These are phyloP conservation scores for Tolypocladium endophyticum DNA, from an alignment of 2,329 filamentous ascomycete species.

Conservation along the genomic window DNA sequence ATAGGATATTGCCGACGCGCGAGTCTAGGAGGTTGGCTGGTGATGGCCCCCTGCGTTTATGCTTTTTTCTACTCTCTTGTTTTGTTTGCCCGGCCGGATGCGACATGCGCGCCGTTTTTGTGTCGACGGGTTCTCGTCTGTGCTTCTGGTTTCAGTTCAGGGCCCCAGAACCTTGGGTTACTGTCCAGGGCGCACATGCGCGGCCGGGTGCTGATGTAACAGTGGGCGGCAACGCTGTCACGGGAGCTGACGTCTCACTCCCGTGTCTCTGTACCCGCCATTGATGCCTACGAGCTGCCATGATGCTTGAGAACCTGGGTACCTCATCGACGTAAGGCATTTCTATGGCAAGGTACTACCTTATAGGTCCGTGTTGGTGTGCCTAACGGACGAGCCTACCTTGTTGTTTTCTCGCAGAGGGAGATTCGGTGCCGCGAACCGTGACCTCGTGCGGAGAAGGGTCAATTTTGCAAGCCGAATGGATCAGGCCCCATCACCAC, in stretches of 20 bases:
- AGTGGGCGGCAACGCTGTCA: not conserved
- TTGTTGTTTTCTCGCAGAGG: not conserved
- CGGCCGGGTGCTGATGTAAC: not conserved
- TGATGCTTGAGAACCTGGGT: too few relatives aligned
- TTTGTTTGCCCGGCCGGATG: not conserved
- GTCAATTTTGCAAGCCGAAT: not conserved
- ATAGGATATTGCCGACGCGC: not conserved
- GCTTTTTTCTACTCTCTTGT: not conserved
- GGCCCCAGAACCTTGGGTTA: not conserved
- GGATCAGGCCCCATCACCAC: not conserved
- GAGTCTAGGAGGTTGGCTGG: not conserved
- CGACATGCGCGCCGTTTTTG: not conserved
- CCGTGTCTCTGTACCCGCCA: not conserved
- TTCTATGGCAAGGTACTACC: too few relatives aligned
- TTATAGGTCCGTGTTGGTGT: too few relatives aligned
- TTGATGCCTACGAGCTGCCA: not conserved
- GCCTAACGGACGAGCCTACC: too few relatives aligned
- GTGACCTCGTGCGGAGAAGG: not conserved
- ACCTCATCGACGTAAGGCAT: too few relatives aligned
- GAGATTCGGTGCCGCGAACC: not conserved
- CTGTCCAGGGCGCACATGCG: not conserved
- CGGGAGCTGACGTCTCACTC: not conserved
- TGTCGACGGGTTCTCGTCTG: not conserved
- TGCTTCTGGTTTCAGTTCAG: not conserved
- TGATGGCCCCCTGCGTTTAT: not conserved